Percentiles rank a stretch among this genome's conserved stretches.
Evolutionary conservation across 2,329 filamentous ascomycete species (phyloP).

Genomic region (Knoxdaviesia capensis): DNA sequence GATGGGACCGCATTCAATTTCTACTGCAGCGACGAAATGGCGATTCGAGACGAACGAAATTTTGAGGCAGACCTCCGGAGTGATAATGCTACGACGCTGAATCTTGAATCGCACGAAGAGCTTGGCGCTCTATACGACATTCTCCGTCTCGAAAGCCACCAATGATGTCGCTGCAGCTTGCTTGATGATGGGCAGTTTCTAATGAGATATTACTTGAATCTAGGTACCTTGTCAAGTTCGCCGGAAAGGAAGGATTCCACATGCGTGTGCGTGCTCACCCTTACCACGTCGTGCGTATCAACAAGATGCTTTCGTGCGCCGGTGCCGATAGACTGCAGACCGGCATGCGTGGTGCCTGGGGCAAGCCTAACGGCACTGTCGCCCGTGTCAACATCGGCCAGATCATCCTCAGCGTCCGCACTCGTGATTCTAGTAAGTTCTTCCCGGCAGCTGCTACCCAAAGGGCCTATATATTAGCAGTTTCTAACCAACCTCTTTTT

Average conservation of each 20-base stretch:
- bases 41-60: no score
- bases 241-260: conserved; percentile 57
- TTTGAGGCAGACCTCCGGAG: no score
- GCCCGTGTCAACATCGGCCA: conserved; percentile 99
- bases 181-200: neutral
- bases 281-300: conserved; percentile 99
- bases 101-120: neutral
- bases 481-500: neutral
- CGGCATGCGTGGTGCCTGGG: conserved; percentile 99
- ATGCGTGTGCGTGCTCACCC: conserved; percentile 77
- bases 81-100: no score
- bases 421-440: conserved; percentile 73
- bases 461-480: no score
- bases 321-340: conserved; percentile 99
- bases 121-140: neutral
- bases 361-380: conserved; percentile 97
- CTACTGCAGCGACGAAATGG: neutral
- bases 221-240: conserved; percentile 48
- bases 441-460: no score
- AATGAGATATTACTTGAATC: neutral
- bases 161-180: neutral
- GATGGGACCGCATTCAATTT: neutral
- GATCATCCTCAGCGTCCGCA: conserved; percentile 94
- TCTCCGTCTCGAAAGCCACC: no score
- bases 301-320: conserved; percentile 99